Conservation (phyloP, 1,139 yeast species). For the Suhomyces choctaworum region DNA sequence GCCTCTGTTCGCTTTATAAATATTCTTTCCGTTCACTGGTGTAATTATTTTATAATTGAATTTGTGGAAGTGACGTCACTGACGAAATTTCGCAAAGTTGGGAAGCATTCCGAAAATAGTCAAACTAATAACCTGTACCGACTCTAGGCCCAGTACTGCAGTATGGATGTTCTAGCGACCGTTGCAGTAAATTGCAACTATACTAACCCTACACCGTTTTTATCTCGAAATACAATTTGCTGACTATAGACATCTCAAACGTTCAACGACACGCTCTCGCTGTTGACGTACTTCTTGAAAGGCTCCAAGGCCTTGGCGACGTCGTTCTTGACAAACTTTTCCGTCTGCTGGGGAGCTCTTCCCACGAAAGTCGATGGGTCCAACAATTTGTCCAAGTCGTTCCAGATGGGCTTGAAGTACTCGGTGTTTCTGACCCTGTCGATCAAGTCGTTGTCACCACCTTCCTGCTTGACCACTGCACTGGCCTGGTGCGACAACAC, state of each 20-base stretch:
- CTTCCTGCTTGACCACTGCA: conserved; percentile 95
- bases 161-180: too few relatives aligned
- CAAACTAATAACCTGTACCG: too few relatives aligned
- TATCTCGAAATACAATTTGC: too few relatives aligned
- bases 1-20: too few relatives aligned
- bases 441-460: conserved; percentile 96
- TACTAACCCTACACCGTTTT: too few relatives aligned
- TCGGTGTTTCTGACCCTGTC: conserved; percentile 78
- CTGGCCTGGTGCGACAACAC: conserved; percentile 97
- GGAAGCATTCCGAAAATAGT: too few relatives aligned
- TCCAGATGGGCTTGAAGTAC: conserved; percentile 90
- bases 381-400: conserved; percentile 72
- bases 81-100: too few relatives aligned
- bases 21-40: too few relatives aligned
- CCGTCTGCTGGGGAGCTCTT: conserved; percentile 98
- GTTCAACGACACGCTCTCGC: conserved; percentile 58
- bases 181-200: too few relatives aligned
- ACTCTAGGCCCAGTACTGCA: too few relatives aligned
- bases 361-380: conserved; percentile 96
- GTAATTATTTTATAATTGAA: too few relatives aligned
- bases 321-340: conserved; percentile 81
- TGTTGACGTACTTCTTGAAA: conserved; percentile 57
- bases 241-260: conserved; percentile 24
- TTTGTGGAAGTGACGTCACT: too few relatives aligned
- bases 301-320: conserved; percentile 83